phyloP scores from a whole-genome alignment of 805 yeast genomes.

The Isabelozyma gotoi region DNA sequence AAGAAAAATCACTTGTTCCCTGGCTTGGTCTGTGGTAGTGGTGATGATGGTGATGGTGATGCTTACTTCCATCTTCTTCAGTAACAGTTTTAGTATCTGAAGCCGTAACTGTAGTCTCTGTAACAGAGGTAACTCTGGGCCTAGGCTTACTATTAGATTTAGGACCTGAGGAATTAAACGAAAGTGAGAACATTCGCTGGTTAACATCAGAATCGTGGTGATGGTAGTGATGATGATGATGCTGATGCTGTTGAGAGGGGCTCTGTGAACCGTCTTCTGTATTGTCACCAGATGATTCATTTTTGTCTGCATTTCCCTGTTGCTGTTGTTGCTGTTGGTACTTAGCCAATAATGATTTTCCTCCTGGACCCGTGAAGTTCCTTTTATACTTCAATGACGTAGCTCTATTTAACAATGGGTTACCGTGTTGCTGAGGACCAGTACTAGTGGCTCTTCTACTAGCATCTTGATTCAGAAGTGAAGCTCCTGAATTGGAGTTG shows the following conservation, averaged over 20 bases:
- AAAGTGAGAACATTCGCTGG: slow-evolving; percentile 1
- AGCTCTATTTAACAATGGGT: slow-evolving; percentile 17
- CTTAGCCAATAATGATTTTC: slow-evolving; percentile 14
- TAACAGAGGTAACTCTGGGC: neutral
- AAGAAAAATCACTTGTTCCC: too few species aligned
- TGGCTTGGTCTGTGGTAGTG: neutral
- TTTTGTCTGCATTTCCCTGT: neutral
- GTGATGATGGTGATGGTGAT: neutral
- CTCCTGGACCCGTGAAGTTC: slow-evolving; percentile 8
- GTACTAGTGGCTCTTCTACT: slow-evolving; percentile 4
- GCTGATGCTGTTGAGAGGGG: slow-evolving; percentile 1
- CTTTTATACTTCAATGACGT: slow-evolving; percentile 22
- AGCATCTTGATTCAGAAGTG: slow-evolving; percentile 1
- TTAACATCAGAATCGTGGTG: neutral
- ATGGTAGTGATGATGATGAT: neutral
- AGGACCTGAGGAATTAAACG: neutral
- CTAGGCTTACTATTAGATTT: neutral
- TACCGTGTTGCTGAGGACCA: slow-evolving; percentile 3
- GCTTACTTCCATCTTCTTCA: neutral
- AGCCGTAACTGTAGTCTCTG: neutral
- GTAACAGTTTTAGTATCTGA: neutral
- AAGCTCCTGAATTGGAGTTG: neutral
- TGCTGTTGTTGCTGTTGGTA: slow-evolving; percentile 11
- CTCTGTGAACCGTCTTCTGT: slow-evolving; percentile 6
- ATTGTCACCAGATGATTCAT: neutral